Evolutionary conservation across 1,284 basidiomycete species (phyloP).

Genomic region (Cryptococcus jaspeensis): DNA sequence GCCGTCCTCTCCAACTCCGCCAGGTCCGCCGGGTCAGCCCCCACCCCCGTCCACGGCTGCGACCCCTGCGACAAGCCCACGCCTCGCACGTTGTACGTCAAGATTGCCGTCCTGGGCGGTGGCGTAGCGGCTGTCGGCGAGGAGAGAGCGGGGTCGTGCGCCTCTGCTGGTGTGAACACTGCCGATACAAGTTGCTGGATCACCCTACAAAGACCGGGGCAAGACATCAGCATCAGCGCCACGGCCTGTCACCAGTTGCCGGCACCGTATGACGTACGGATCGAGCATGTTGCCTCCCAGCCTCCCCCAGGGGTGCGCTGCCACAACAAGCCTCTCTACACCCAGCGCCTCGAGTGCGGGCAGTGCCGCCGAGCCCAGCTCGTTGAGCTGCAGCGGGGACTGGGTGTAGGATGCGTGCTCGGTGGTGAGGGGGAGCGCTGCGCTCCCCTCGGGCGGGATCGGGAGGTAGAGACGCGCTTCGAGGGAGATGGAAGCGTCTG

Average conservation of each 20-base stretch:
- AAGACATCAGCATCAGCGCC: background rate
- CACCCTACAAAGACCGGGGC: background rate
- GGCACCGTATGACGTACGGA: constrained; percentile 29
- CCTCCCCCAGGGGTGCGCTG: constrained; percentile 42
- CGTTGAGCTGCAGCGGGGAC: constrained; percentile 4
- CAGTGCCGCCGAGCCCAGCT: constrained; percentile 1
- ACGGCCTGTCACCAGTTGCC: background rate
- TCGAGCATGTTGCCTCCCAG: constrained; percentile 45
- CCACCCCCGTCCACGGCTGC: constrained; percentile 27
- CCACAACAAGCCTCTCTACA: constrained; percentile 31
- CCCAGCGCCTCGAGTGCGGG: constrained; percentile 6
- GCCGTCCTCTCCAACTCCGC: constrained; percentile 31
- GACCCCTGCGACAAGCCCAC: constrained; percentile 33
- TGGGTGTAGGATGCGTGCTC: constrained; percentile 6
- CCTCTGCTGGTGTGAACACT: constrained; percentile 7
- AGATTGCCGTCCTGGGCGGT: constrained; percentile 20
- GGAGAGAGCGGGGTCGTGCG: background rate
- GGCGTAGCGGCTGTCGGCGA: background rate
- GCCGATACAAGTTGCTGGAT: constrained; percentile 22
- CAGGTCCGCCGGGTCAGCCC: constrained; percentile 32
- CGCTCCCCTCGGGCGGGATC: background rate
- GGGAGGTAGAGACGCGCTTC: constrained; percentile 42
- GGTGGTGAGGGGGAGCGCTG: background rate
- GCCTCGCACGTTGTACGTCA: constrained; percentile 43
- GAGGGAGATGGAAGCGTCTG: constrained; percentile 21